A percentile compares a stretch with the other conserved stretches of the same genome.
These are phyloP conservation scores for Hypoxylon cercidicola DNA, from an alignment of 495 filamentous ascomycete species.

Conservation along the genomic window DNA sequence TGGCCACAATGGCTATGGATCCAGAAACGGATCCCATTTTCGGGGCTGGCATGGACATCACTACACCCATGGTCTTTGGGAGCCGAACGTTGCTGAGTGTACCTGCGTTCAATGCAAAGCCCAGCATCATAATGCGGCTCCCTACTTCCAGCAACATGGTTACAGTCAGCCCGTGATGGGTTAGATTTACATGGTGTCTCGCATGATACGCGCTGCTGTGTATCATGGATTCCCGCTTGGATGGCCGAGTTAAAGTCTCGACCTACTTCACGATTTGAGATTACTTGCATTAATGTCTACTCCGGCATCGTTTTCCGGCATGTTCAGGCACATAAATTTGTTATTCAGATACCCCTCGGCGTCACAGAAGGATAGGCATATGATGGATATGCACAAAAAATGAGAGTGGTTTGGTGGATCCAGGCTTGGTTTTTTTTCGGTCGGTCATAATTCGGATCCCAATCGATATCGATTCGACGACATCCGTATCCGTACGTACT, in stretches of 20 bases:
- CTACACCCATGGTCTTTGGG: constrained; percentile 58
- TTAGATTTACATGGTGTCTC: constrained; percentile 42
- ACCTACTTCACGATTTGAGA: constrained; percentile 26
- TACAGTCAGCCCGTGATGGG: constrained; percentile 75
- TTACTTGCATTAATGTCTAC: constrained; percentile 45
- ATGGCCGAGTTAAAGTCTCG: neutral
- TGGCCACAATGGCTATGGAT: constrained; percentile 46
- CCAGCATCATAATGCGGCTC: constrained; percentile 61
- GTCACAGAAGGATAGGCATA: constrained; percentile 47
- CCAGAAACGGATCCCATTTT: constrained; percentile 45
- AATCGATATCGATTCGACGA: constrained; percentile 23
- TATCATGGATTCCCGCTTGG: constrained; percentile 21
- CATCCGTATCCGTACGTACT: constrained; percentile 15
- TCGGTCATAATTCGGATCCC: constrained; percentile 14
- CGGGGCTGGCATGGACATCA: too few relatives aligned
- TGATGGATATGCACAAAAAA: constrained; percentile 36
- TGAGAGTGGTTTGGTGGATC: constrained; percentile 33
- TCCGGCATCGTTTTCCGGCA: constrained; percentile 44
- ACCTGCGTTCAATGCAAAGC: constrained; percentile 70
- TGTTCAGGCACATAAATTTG: constrained; percentile 50
- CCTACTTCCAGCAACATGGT: constrained; percentile 70
- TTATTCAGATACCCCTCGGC: constrained; percentile 51
- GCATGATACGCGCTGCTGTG: constrained; percentile 20
- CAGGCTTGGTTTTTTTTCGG: constrained; percentile 28
- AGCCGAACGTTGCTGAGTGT: constrained; percentile 71